These are phyloP conservation scores for Histomonas meleagridis DNA, from an alignment of 208 protist species.

Conservation along the genomic window DNA sequence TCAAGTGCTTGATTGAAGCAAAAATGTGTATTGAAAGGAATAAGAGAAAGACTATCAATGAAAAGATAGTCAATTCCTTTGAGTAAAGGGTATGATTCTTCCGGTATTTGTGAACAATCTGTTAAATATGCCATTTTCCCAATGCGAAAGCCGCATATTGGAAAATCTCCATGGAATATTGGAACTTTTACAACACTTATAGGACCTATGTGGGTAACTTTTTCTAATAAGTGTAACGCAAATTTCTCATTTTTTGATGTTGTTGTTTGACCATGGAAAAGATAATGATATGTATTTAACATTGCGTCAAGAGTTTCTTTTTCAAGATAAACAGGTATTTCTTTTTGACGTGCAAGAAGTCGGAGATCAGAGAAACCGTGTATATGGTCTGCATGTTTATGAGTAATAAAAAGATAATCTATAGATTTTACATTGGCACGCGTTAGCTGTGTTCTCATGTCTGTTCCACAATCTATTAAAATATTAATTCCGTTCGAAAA, in stretches of 20 bases:
- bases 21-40: not conserved
- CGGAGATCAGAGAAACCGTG: not conserved
- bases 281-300: not conserved
- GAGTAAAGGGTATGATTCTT: not conserved
- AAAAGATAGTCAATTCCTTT: not conserved
- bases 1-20: not conserved
- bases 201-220: not conserved
- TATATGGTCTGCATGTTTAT: slow-evolving; percentile 1
- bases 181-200: not conserved
- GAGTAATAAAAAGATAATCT: not conserved
- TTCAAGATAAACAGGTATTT: not conserved
- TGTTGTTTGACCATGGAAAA: not conserved
- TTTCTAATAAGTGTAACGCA: not conserved
- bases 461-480: slow-evolving; percentile 3
- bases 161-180: not conserved
- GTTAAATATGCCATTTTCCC: not conserved
- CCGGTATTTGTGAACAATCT: not conserved
- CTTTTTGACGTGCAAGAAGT: not conserved
- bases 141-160: not conserved
- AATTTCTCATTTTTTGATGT: not conserved
- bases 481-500: not conserved
- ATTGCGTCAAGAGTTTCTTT: not conserved
- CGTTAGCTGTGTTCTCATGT: not conserved
- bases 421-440: not conserved
- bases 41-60: not conserved